These are phyloP conservation scores for Dipteronia sinensis DNA, from an alignment of 345 rosid genomes.

Conservation along the genomic window DNA sequence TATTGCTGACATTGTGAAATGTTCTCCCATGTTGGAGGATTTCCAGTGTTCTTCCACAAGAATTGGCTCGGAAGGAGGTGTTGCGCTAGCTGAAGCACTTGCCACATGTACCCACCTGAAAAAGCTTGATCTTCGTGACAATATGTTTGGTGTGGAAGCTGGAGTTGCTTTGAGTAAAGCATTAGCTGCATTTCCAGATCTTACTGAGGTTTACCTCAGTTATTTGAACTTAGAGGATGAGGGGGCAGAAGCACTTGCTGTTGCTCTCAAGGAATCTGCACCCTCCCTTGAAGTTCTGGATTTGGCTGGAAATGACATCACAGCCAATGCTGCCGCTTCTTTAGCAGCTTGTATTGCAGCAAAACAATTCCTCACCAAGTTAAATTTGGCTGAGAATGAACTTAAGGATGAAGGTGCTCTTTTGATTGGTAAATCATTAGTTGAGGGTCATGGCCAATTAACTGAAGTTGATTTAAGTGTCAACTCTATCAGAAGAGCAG, in stretches of 20 bases:
- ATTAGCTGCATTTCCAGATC: conserved; percentile 42
- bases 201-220: conserved; percentile 77
- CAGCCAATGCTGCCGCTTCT: conserved; percentile 51
- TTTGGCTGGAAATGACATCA: conserved; percentile 87
- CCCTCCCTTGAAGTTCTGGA: conserved; percentile 80
- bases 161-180: conserved; percentile 69
- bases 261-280: conserved; percentile 62
- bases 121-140: conserved; percentile 89
- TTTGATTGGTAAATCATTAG: conserved; percentile 64
- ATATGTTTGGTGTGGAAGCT: conserved; percentile 86
- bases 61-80: conserved; percentile 77
- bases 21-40: conserved; percentile 63
- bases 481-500: conserved; percentile 66
- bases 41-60: conserved; percentile 85
- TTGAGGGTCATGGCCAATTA: conserved; percentile 63
- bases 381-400: conserved; percentile 85
- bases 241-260: conserved; percentile 63
- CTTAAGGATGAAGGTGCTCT: conserved; percentile 89
- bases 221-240: conserved; percentile 87
- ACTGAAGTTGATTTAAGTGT: conserved; percentile 74
- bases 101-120: conserved; percentile 55
- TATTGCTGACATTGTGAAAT: conserved; percentile 64
- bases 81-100: conserved; percentile 77
- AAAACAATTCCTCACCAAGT: conserved; percentile 64
- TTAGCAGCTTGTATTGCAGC: conserved; percentile 64